A percentile compares a stretch with the other conserved stretches of the same genome.
These are phyloP conservation scores for Fragaria vesca DNA, from an alignment of 306 rosid genomes.

Conservation along the genomic window DNA sequence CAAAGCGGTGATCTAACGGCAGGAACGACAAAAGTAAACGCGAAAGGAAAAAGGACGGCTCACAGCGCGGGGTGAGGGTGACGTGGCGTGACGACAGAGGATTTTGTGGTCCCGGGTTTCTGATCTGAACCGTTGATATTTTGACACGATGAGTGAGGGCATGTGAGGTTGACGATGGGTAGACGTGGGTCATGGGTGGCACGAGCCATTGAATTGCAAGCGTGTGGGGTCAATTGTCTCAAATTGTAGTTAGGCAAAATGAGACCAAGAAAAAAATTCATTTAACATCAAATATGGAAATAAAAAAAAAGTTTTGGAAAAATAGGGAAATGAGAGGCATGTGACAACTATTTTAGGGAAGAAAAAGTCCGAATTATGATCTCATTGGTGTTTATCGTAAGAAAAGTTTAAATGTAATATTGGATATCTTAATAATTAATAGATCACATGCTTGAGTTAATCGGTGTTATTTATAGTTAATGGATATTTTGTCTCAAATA, in stretches of 20 bases:
- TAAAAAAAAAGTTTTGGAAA: neutral
- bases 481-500: too few species aligned
- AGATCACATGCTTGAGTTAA: too few species aligned
- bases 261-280: neutral
- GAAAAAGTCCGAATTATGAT: too few species aligned
- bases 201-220: conserved; percentile 27
- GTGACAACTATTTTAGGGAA: neutral
- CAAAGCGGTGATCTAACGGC: conserved; percentile 19
- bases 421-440: too few species aligned
- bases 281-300: neutral
- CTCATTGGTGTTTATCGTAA: too few species aligned
- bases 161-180: conserved; percentile 14
- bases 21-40: too few species aligned
- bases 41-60: too few species aligned
- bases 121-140: neutral
- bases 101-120: conserved; percentile 17
- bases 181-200: conserved; percentile 21
- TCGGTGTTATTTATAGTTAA: neutral
- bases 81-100: conserved; percentile 33
- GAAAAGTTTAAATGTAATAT: too few species aligned
- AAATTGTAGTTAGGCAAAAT: neutral
- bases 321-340: neutral
- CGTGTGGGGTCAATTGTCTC: conserved; percentile 26
- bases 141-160: neutral
- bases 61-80: neutral